Evolutionary conservation across 225 moss, liverwort and hornwort genomes (phyloP).

Genomic region (Pseudisothecium myosuroides): DNA sequence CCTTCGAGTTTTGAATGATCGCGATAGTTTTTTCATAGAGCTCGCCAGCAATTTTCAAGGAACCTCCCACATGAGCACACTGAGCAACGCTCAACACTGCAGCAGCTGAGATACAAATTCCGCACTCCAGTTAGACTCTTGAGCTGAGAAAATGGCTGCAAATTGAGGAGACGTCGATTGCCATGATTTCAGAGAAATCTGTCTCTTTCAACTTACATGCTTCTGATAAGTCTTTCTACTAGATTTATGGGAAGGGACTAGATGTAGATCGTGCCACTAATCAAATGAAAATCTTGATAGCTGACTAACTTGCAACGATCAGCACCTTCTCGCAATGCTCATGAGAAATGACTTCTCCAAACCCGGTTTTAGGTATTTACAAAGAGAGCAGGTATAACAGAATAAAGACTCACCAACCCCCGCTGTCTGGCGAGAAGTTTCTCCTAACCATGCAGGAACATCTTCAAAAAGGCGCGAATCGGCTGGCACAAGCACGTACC

Average conservation of each 20-base stretch:
- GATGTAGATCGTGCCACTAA: background rate
- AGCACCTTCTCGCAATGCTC: background rate
- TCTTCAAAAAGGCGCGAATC: conserved; percentile 28
- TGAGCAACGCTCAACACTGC: conserved; percentile 71
- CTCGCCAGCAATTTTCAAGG: conserved; percentile 59
- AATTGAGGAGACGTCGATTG: background rate
- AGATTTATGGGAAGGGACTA: background rate
- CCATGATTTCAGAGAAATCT: background rate
- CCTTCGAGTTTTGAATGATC: conserved; percentile 38
- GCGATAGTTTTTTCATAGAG: conserved; percentile 58
- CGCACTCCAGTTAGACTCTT: background rate
- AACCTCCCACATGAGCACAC: conserved; percentile 69
- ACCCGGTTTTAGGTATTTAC: background rate
- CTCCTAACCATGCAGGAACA: conserved; percentile 27
- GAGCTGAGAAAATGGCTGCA: background rate
- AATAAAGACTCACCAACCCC: conserved; percentile 22
- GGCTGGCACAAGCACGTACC: conserved; percentile 10
- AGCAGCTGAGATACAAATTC: conserved; percentile 47
- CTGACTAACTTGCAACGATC: background rate
- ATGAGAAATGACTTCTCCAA: background rate
- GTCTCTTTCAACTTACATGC: background rate
- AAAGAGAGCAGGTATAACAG: background rate
- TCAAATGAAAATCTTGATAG: background rate
- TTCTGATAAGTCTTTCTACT: background rate
- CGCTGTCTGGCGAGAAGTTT: conserved; percentile 16